A percentile compares a stretch with the other conserved stretches of the same genome.
phyloP scores from a whole-genome alignment of 352 stramenopile species.

The Vaucheria bursata region DNA sequence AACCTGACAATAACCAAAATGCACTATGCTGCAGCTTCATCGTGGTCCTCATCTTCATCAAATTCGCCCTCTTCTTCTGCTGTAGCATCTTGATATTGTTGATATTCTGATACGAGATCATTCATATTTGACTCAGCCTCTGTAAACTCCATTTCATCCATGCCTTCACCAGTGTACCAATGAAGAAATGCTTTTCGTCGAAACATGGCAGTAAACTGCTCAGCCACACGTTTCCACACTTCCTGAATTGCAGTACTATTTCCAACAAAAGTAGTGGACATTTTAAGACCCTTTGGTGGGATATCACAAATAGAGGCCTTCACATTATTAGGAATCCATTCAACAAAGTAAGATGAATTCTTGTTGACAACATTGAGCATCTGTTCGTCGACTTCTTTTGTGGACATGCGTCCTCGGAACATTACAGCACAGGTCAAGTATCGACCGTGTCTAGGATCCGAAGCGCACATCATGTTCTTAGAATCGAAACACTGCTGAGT shows the following conservation, averaged over 20 bases:
- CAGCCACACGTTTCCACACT: constrained; percentile 98
- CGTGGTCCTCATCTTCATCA: constrained; percentile 82
- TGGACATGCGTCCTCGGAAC: constrained; percentile 98
- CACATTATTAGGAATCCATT: constrained; percentile 99
- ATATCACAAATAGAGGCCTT: constrained; percentile 99
- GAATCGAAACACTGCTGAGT: constrained; percentile 97
- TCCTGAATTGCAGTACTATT: constrained; percentile 99
- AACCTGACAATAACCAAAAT: too few species aligned
- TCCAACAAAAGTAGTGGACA: constrained; percentile 96
- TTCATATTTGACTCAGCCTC: constrained; percentile 99
- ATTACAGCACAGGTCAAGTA: constrained; percentile 98
- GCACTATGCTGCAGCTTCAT: constrained; percentile 59
- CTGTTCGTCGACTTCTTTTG: constrained; percentile 87
- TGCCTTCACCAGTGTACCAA: constrained; percentile 99
- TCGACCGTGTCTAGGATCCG: constrained; percentile 94
- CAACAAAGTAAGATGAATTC: constrained; percentile 99
- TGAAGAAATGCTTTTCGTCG: constrained; percentile 99
- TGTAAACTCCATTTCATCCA: constrained; percentile 99
- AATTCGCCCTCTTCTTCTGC: constrained; percentile 95
- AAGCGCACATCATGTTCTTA: constrained; percentile 99
- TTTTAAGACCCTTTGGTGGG: constrained; percentile 92
- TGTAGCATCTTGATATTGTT: constrained; percentile 99
- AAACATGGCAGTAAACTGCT: constrained; percentile 99
- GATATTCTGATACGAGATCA: constrained; percentile 99
- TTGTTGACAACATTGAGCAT: constrained; percentile 99